phyloP scores from a whole-genome alignment of 441 rosid species.

The Populus trichocarpa region DNA sequence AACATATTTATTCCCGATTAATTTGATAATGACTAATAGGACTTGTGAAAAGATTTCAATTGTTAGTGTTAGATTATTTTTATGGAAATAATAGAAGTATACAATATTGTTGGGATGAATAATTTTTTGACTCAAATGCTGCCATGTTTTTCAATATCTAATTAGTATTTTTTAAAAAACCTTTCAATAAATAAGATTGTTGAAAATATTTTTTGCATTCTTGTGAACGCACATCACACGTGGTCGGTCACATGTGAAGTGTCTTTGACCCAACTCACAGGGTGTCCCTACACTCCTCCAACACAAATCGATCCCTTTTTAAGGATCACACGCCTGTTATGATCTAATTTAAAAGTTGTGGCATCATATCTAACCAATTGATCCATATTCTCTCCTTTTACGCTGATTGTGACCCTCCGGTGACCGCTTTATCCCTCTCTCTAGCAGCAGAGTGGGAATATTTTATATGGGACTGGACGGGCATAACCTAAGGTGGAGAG shows the following conservation, averaged over 20 bases:
- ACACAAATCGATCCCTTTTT: neutral
- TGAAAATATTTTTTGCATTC: neutral
- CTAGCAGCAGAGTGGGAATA: neutral
- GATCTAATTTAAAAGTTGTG: neutral
- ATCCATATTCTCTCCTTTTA: slow-evolving; percentile 3
- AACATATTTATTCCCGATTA: no score
- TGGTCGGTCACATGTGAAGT: slow-evolving; percentile 22
- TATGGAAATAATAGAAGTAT: no score
- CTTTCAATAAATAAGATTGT: no score
- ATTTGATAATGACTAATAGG: no score
- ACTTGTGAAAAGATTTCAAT: no score
- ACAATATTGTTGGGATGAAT: no score
- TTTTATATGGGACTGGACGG: neutral
- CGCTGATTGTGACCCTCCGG: neutral
- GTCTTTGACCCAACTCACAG: slow-evolving; percentile 20
- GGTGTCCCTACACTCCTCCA: slow-evolving; percentile 3
- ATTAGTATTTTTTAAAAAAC: no score
- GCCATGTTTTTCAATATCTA: no score
- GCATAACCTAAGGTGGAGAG: neutral
- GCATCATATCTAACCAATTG: no score
- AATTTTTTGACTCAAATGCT: no score
- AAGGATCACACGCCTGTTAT: slow-evolving; percentile 16
- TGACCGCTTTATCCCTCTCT: neutral
- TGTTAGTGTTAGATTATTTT: no score
- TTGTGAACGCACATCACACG: slow-evolving; percentile 11